phyloP scores from a whole-genome alignment of 1,139 yeast species.

The Candida smagusa region DNA sequence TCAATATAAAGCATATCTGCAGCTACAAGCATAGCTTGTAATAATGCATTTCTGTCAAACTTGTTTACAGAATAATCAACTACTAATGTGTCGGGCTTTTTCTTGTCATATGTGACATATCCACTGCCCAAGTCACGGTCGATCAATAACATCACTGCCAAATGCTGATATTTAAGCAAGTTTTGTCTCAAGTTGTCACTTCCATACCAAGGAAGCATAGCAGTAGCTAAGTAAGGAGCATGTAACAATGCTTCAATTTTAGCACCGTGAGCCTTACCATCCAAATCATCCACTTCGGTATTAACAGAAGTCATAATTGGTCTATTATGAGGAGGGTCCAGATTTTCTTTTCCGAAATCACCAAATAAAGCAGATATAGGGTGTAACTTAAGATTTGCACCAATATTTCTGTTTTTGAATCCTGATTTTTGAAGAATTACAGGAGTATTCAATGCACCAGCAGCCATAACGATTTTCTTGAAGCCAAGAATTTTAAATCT shows the following conservation, averaged over 20 bases:
- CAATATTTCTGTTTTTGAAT: conserved; percentile 52
- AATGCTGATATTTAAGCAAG: conserved; percentile 37
- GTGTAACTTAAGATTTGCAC: conserved; percentile 51
- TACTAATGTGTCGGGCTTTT: conserved; percentile 33
- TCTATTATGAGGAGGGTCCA: conserved; percentile 36
- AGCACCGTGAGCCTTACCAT: conserved; percentile 57
- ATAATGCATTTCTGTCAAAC: conserved; percentile 43
- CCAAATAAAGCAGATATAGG: conserved; percentile 47
- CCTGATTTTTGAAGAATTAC: conserved; percentile 48
- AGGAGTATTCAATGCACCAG: conserved; percentile 56
- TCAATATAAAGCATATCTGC: conserved; percentile 49
- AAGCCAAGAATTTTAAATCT: conserved; percentile 43
- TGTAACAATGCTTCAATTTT: conserved; percentile 52
- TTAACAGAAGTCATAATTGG: conserved; percentile 54
- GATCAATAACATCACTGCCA: conserved; percentile 43
- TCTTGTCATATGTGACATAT: conserved; percentile 31
- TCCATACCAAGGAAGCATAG: conserved; percentile 44
- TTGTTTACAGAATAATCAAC: conserved; percentile 42
- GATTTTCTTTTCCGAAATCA: conserved; percentile 36
- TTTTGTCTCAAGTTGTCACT: conserved; percentile 33
- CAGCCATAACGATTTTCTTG: conserved; percentile 43
- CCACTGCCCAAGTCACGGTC: conserved; percentile 50
- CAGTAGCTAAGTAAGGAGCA: conserved; percentile 39
- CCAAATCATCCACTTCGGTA: conserved; percentile 48
- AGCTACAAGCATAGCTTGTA: conserved; percentile 36